A percentile compares a stretch with the other conserved stretches of the same genome.
Evolutionary conservation across 2,329 filamentous ascomycete genomes (phyloP).

Genomic region (Epichloe scottii): DNA sequence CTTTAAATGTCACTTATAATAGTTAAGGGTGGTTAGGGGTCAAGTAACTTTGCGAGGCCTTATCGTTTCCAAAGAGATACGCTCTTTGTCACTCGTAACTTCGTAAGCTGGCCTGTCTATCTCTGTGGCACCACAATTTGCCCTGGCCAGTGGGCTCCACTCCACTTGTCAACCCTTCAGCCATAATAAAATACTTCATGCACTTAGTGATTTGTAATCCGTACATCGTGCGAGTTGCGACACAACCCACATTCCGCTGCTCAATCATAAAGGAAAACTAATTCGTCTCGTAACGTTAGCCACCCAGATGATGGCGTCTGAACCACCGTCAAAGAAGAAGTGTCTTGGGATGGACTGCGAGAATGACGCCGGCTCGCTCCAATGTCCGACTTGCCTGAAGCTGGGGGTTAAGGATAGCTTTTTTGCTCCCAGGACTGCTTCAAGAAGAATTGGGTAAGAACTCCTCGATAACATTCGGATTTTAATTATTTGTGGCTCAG

Average conservation of each 20-base stretch:
- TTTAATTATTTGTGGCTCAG: not conserved
- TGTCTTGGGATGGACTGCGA: constrained; percentile 75
- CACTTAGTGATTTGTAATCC: not conserved
- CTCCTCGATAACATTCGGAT: not conserved
- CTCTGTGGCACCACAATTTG: too few relatives aligned
- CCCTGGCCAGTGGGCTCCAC: not conserved
- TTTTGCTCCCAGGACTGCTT: constrained; percentile 98
- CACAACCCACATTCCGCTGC: not conserved
- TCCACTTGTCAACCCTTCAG: not conserved
- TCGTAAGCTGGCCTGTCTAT: too few relatives aligned
- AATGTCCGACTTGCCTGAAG: constrained; percentile 93
- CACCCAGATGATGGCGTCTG: constrained; percentile 27
- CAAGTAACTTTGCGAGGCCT: too few relatives aligned
- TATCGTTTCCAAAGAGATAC: too few relatives aligned
- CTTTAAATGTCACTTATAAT: too few relatives aligned
- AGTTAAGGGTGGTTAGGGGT: too few relatives aligned
- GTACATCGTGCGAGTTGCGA: not conserved
- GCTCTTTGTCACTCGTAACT: too few relatives aligned
- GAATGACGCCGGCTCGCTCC: constrained; percentile 73
- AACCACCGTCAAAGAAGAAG: constrained; percentile 46
- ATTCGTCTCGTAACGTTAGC: not conserved
- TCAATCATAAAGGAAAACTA: not conserved
- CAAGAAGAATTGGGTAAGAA: constrained; percentile 89
- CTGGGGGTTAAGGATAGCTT: constrained; percentile 77
- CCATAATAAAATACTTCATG: not conserved